Base-by-base conservation (phyloP, 331 rosid species). In the Quercus lobata region DNA sequence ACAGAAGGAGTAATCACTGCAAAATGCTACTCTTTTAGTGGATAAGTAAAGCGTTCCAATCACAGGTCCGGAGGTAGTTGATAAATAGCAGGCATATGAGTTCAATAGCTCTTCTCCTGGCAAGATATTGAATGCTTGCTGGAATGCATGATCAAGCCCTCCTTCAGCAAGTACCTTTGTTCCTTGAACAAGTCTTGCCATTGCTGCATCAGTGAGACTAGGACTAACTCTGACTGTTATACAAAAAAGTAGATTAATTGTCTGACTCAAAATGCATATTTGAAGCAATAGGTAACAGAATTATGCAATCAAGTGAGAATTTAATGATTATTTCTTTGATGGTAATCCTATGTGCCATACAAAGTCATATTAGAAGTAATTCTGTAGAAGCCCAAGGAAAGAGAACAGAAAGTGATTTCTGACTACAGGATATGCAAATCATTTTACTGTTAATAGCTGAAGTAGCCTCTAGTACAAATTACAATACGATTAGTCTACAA, bases 21-120 rank as follows among this genome's bases (percentile, higher is more conserved):
- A 91, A 82, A 94, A 91, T 74, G 97, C 97, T 27, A 92, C 58
- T 83, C 91, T 85, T 81, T 86, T 86, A 5, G 86, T 83, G 60
- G 97, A 80, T 63, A 92, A 78, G 53, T 87, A 94, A 21, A 92
- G 89, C n/a, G 85, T 83, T 71, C 97, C 98, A 72, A 83, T 87
- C n/a, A 89, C 79, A 81, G 94, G 97, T 69, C 88, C 97, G 74
- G 89, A 56, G 32, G 83, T 16, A 71, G 94, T 88, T 55, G 92
- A 89, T 65, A 92, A 63, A 82, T 88, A 86, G 80, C 97, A 94
- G 58, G 91, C 92, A 88, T 77, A 90, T 17, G 88, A 74, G 58
- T 84, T 83, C 18, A 88, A 66, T 81, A 90, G 88, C 84, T 83
- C 88, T 87, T 94, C 98, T 76, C 87, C 93, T n/a, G 72, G 78